Base-by-base conservation (phyloP, 495 filamentous ascomycete genomes). In the Penicillium diatomitis region DNA sequence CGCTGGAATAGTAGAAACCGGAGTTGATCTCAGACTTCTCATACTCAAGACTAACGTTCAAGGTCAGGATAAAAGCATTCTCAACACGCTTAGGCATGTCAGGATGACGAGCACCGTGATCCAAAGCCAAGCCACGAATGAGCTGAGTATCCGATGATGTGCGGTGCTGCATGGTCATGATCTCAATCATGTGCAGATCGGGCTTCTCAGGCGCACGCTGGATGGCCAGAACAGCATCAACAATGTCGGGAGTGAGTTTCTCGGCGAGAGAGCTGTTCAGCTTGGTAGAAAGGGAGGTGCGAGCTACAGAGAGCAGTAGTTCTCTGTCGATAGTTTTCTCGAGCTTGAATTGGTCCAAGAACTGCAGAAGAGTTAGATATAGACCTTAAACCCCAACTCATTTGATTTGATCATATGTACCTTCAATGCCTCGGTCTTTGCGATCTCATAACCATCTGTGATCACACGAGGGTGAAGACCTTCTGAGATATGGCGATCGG, bases 121-220 rank as follows among this genome's bases (percentile, higher is more conserved):
- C 92, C 49, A 99, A 72, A 5, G 88, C 92, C 32, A 99, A 77
- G 46, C 92, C 92, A 52, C 84, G 81, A 61, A 99, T 95, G 38
- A 99, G 81, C 60, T 95, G 89, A 29, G 92, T 99, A 66, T 99
- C 92, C 8, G 92, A 86, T 41, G 92, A 91, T 35, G 86, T 87
- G 48, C 91, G 88, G 72, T 99, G 92, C 66, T 97, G 92, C 92
- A 99, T 99, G 63, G 94, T 96, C 94, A 97, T 97, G 55, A 99
- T 96, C 69, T 99, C 92, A 53, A 99, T 77, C 92, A 99, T 99
- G 70, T 97, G 91, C 52, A 99, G 69, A 66, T 99, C 92, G 40
- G 92, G 92, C 72, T 96, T 97, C 54, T 82, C 83, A 31, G 88
- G 87, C 30, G 89, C 68, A 61, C 86, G 77, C 72, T 95, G 90